Evolutionary conservation across 2,329 filamentous ascomycete species (phyloP).

Genomic region (Reticulascus tulasneorum): DNA sequence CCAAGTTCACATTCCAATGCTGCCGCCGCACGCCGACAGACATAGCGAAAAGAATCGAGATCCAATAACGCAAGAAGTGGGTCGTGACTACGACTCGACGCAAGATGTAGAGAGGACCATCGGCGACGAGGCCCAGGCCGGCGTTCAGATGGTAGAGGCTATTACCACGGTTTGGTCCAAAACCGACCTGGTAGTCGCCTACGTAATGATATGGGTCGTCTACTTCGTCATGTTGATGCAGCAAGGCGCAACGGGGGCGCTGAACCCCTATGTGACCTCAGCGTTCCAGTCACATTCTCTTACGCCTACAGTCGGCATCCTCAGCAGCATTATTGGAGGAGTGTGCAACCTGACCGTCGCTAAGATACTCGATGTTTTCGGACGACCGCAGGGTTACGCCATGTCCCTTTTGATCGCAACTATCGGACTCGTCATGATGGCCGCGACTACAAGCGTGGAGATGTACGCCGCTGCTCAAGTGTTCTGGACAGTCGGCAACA

Average conservation of each 20-base stretch:
- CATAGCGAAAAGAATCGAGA: too few species aligned
- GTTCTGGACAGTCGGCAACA: conserved; percentile 58
- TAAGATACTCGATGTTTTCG: conserved; percentile 54
- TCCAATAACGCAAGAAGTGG: too few species aligned
- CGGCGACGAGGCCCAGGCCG: too few species aligned
- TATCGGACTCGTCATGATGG: conserved; percentile 60
- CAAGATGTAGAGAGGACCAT: too few species aligned
- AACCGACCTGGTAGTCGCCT: conserved; percentile 32
- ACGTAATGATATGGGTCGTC: conserved; percentile 41
- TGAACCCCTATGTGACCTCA: conserved; percentile 44
- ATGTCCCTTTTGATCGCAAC: conserved; percentile 39
- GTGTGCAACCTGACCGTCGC: conserved; percentile 59
- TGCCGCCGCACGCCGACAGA: too few species aligned
- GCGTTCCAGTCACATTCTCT: conserved; percentile 48
- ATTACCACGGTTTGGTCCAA: conserved; percentile 35
- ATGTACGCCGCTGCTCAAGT: conserved; percentile 59
- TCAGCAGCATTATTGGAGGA: conserved; percentile 50
- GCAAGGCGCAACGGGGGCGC: conserved; percentile 28
- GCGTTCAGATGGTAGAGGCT: conserved; percentile 30
- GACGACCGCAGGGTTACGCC: conserved; percentile 41
- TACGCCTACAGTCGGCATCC: conserved; percentile 45
- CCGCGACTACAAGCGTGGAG: conserved; percentile 51
- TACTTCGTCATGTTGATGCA: conserved; percentile 44
- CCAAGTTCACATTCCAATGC: too few species aligned
- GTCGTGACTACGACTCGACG: too few species aligned